phyloP scores from a whole-genome alignment of 1,284 basidiomycete species.

The Trichosporon sp. region DNA sequence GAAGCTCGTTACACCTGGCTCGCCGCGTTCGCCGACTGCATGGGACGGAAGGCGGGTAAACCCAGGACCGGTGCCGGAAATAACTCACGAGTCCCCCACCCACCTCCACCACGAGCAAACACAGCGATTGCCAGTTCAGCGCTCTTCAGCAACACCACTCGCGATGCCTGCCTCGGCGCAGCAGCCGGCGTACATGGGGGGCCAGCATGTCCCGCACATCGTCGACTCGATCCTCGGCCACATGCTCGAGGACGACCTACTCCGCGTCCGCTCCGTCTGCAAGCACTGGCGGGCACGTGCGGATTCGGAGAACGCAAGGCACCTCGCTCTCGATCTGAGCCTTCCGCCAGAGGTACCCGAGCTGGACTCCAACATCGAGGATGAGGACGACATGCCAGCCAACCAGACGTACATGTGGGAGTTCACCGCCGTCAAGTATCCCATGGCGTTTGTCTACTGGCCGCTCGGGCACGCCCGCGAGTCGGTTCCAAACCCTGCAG shows the following conservation, averaged over 20 bases:
- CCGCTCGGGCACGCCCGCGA: background rate
- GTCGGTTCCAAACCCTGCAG: background rate
- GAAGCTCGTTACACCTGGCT: background rate
- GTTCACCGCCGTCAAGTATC: background rate
- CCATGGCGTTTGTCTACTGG: background rate
- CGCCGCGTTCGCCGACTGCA: background rate
- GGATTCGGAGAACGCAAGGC: background rate
- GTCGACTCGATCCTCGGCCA: background rate
- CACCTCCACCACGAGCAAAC: background rate
- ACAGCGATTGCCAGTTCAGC: background rate
- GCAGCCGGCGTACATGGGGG: background rate
- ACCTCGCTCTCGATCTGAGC: background rate
- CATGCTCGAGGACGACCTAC: background rate
- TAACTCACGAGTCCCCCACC: background rate
- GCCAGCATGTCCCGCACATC: background rate
- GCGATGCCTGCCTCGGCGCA: background rate
- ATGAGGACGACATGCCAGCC: background rate
- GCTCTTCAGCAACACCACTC: background rate
- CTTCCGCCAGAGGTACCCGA: background rate
- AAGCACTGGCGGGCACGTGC: background rate
- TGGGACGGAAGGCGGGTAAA: too few species aligned
- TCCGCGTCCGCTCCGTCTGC: background rate
- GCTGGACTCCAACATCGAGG: background rate
- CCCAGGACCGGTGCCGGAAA: background rate
- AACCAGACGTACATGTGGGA: background rate